phyloP scores from a whole-genome alignment of 441 rosid species.

The Kokia cookei region DNA sequence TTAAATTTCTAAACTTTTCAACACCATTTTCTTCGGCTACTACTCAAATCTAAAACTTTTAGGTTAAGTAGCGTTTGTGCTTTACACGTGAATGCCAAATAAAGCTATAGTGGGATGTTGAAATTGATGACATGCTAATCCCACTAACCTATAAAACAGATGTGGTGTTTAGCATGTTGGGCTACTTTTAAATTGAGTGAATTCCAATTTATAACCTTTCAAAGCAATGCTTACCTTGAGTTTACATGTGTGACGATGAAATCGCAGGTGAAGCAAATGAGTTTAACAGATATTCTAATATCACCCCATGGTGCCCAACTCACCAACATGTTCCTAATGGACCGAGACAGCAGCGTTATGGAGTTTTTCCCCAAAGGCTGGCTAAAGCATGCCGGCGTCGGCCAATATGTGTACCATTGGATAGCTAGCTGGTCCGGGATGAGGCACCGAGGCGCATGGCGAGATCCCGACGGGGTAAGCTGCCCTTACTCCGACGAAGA shows the following conservation, averaged over 20 bases:
- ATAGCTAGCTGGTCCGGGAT: constrained; percentile 68
- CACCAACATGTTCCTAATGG: constrained; percentile 61
- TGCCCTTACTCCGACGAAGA: constrained; percentile 48
- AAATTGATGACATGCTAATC: neutral
- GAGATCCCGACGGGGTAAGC: constrained; percentile 44
- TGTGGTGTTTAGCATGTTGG: too few relatives aligned
- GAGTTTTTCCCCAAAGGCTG: constrained; percentile 74
- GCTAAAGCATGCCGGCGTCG: constrained; percentile 62
- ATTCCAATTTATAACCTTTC: too few relatives aligned
- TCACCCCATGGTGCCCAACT: constrained; percentile 66
- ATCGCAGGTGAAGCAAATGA: constrained; percentile 52
- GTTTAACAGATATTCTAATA: constrained; percentile 44
- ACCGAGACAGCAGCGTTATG: constrained; percentile 64
- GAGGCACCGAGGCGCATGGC: constrained; percentile 62
- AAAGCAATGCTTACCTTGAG: neutral
- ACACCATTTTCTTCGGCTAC: too few relatives aligned
- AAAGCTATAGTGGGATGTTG: neutral
- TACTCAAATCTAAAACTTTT: too few relatives aligned
- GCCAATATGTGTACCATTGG: constrained; percentile 57
- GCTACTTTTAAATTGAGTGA: too few relatives aligned
- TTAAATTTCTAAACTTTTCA: too few relatives aligned
- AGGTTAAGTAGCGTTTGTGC: neutral
- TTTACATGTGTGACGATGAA: neutral
- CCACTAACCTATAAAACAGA: neutral
- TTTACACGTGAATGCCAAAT: neutral